Evolutionary conservation across 768 basidiomycete species (phyloP), one percentile per base, ranked within the genome.

Genomic region (Hygrophorus pudorinus): DNA sequence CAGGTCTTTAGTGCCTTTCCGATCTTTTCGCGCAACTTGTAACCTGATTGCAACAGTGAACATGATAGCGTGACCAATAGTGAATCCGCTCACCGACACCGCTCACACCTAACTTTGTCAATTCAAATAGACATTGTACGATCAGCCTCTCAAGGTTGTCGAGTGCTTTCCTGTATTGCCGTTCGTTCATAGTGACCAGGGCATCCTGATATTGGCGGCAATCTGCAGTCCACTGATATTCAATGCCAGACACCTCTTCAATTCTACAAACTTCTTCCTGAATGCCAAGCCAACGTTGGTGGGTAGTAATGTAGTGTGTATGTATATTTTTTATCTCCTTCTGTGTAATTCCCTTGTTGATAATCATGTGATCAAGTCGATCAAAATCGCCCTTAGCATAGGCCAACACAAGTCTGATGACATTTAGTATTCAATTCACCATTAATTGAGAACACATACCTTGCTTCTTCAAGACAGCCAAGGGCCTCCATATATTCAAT

Each of bases 1-100:
- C 59, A 46, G 4, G 47, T 45, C 42, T 59, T 53, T 1, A 67
- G 47, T 2, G 62, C 59, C 46, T 66, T 62, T 0, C 57, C 59
- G n/a, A 69, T 65, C 38, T 62, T 53, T 9, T 54, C 53, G 2
- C 57, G 52, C 44, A 64, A 46, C 33, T 60, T 60, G 44, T 68
- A 68, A 0, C 60, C 67, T 68, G 27, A 11, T n/a, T 42, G 11
- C 11, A 11, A 11, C 18, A 13, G 39, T 27, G 20, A 30, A 27
- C 18, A 18, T 27, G 7, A 63, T 0, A 56, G 60, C 16, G 5
- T n/a, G n/a, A n/a, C n/a, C n/a, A n/a, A 27, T 18, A 24, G 12
- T 8, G 12, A 20, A 34, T 17, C 14, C 8, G 35, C 51, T 16
- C 42, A 59, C 60, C 52, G 1, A 48, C 49, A 21, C 52, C 55